Evolutionary conservation across 176 grass and related monocot genomes (phyloP), one percentile per base, ranked within the genome.

Genomic region (Ensete ventricosum): DNA sequence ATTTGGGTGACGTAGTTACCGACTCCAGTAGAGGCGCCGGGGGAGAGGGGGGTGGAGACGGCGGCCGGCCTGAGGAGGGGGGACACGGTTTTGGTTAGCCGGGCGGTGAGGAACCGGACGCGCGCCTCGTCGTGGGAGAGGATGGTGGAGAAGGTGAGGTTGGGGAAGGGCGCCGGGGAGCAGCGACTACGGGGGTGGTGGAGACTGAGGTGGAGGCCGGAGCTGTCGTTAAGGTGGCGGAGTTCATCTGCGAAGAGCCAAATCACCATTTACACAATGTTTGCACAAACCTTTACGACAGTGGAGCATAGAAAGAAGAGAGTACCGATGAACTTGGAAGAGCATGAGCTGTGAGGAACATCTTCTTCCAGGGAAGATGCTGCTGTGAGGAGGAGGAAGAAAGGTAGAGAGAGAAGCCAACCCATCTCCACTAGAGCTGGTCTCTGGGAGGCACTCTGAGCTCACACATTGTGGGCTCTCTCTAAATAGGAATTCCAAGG

Each of bases 1-100:
- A 69, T 48, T 24, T 27, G 29, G 25, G 66, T 69, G 13, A 69
- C 24, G 66, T 69, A 69, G 66, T 69, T 69, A 2, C 66, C 66
- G 66, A 48, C 66, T 24, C 66, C 66, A 8, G 19, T 43, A 13
- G 25, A 19, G 13, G 27, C 8, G 25, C 66, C 66, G 25, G 66
- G 27, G 14, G 25, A 8, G 26, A 69, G 25, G 14, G 29, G 66
- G 26, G 49, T 27, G 26, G 24, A 48, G 26, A 43, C 12, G 66
- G 66, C 66, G 13, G 29, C 34, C 1, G 66, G 29, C 13, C 48
- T 8, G 66, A 69, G 16, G 66, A 69, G 29, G 27, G 66, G 13
- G 27, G 66, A 50, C 9, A 34, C 29, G 11, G 66, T 50, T 43
- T 69, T 69, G 66, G 66, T 69, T 14, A 69, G 66, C 66, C 66